Conservation (phyloP, 148 eudicot genomes). For the Fagopyrum homotropicum region DNA sequence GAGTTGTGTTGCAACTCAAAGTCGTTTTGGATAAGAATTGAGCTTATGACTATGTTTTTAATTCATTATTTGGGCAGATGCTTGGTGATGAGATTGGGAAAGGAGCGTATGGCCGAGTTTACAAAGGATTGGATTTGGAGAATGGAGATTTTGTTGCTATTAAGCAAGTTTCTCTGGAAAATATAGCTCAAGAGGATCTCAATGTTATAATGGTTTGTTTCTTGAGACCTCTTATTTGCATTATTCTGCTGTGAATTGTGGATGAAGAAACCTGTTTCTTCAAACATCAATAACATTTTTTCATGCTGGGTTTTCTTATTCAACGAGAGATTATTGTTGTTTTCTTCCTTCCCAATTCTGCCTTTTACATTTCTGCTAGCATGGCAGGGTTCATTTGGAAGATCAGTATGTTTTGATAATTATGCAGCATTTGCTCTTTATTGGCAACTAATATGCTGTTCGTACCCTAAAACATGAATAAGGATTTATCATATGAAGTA, state of each 20-base stretch:
- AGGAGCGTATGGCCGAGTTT: conserved; percentile 98
- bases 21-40: conserved; percentile 1
- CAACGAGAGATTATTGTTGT: not conserved
- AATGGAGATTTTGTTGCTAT: conserved; percentile 99
- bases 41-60: conserved; percentile 1
- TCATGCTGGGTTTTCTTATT: not conserved
- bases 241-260: not conserved
- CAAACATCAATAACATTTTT: not conserved
- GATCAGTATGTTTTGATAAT: not conserved
- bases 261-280: not conserved
- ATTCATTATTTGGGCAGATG: conserved; percentile 36
- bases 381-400: not conserved
- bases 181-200: conserved; percentile 96
- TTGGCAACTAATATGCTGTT: not conserved
- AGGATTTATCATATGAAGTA: not conserved
- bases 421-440: not conserved
- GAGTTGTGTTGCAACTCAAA: not conserved
- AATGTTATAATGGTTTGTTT: conserved; percentile 80
- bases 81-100: conserved; percentile 99
- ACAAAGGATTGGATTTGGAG: conserved; percentile 98
- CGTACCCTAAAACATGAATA: not conserved
- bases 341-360: not conserved
- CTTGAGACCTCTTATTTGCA: not conserved
- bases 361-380: not conserved
- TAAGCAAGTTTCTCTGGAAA: conserved; percentile 94